Evolutionary conservation across 2,329 filamentous ascomycete genomes (phyloP), one percentile per base, ranked within the genome.

Genomic region (Exophiala sp.): DNA sequence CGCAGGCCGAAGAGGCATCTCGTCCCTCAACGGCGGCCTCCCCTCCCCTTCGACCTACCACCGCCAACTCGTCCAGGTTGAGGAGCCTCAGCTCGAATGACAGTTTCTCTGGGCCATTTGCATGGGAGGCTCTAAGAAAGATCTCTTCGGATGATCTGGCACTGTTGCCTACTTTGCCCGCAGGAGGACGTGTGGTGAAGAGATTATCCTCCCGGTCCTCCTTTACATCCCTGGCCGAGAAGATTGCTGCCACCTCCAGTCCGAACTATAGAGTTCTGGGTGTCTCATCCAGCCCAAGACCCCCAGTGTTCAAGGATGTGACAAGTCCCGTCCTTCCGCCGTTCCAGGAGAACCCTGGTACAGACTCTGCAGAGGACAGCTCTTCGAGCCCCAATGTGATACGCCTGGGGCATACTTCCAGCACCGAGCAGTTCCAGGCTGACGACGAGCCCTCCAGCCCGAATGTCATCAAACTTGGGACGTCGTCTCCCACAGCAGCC

Each of bases 341-440:
- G 7, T 54, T 50, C 32, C 45, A 50, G 14, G 54, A 49, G 42
- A 35, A 24, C 9, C 48, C 40, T 16, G 46, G 48, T 14, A 29
- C 43, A 5, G 37, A 30, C 34, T 47, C 48, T 29, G 47, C 43
- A 40, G 37, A 63, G 58, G 16, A 60, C 57, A 48, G 59, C 16
- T 59, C 60, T 13, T 71, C 70, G 23, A 72, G 68, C 55, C 69
- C 70, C 2, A 72, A 70, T 43, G 51, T 72, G 21, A 62, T 68
- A 21, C 64, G 64, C 5, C 60, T 68, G 35, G 68, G 64, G 21
- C 62, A 64, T 23, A 64, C 66, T 1, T 70, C 68, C 14, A 70
- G 69, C 50, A 46, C 50, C 3, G 52, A 55, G 7, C 40, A 55
- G 27, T 52, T 55, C 19, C 41, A 22, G 32, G 48, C 32, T 29